These are phyloP conservation scores for Blastocystis sp. DNA, from an alignment of 352 stramenopile species.

Conservation along the genomic window DNA sequence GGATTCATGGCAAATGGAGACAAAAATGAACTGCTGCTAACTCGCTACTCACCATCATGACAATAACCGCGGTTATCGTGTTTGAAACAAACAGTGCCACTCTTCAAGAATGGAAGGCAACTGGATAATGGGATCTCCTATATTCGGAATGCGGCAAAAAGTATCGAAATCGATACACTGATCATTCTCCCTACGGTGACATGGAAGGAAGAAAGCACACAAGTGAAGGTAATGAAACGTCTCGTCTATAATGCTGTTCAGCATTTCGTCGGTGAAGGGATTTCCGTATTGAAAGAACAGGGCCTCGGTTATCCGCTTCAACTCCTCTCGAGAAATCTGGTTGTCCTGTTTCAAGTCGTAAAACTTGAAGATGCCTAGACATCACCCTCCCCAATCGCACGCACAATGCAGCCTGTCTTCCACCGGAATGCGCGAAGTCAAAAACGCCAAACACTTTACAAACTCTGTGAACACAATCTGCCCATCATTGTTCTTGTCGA, in stretches of 20 bases:
- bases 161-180: constrained; percentile 29
- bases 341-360: constrained; percentile 65
- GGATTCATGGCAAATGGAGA: neutral
- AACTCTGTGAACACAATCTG: constrained; percentile 67
- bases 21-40: neutral
- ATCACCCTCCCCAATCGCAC: neutral
- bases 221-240: constrained; percentile 23
- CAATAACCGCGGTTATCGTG: neutral
- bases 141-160: constrained; percentile 58
- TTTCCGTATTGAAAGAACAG: constrained; percentile 65
- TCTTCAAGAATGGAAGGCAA: constrained; percentile 23
- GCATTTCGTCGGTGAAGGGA: constrained; percentile 24
- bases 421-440: constrained; percentile 24
- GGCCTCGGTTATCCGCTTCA: constrained; percentile 61
- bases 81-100: neutral
- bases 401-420: constrained; percentile 47
- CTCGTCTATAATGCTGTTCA: constrained; percentile 52
- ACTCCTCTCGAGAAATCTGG: constrained; percentile 34
- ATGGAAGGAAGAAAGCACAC: neutral
- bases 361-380: constrained; percentile 42
- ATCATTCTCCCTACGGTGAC: constrained; percentile 41
- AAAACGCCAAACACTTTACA: constrained; percentile 50
- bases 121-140: constrained; percentile 49
- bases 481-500: constrained; percentile 68
- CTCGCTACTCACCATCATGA: neutral